Conservation (phyloP, 345 rosid genomes). For the Brassica cretica region DNA sequence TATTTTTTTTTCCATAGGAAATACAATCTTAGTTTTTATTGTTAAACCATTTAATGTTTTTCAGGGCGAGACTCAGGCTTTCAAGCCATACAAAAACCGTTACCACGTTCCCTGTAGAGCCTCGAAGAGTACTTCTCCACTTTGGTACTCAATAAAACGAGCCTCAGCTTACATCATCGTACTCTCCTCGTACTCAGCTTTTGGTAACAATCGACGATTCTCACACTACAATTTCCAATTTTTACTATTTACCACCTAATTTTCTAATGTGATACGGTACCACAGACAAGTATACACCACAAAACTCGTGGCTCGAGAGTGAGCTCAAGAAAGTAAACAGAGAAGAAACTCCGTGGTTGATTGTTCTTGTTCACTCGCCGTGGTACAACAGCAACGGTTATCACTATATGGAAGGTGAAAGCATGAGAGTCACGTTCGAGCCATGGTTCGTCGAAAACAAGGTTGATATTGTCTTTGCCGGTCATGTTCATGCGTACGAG, state of each 20-base stretch:
- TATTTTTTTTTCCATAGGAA: neutral
- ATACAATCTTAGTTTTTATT: neutral
- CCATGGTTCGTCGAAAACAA: conserved; percentile 49
- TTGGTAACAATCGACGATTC: conserved; percentile 30
- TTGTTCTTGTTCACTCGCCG: conserved; percentile 34
- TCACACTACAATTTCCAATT: neutral
- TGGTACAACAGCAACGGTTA: conserved; percentile 45
- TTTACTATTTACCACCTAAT: neutral
- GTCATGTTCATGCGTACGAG: conserved; percentile 57
- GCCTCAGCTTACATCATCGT: conserved; percentile 51
- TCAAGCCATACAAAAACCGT: conserved; percentile 45
- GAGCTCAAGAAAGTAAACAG: conserved; percentile 45
- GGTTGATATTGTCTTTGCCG: conserved; percentile 53
- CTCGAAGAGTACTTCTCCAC: conserved; percentile 44
- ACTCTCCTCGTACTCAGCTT: conserved; percentile 53
- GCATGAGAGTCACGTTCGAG: conserved; percentile 52
- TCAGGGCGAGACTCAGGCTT: conserved; percentile 46
- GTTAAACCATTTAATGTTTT: neutral
- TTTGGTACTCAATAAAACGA: conserved; percentile 57
- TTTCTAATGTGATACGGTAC: neutral
- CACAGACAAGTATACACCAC: conserved; percentile 45
- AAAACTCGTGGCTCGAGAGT: conserved; percentile 36
- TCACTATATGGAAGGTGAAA: conserved; percentile 58
- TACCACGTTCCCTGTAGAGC: conserved; percentile 46
- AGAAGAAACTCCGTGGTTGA: conserved; percentile 43